These are phyloP conservation scores for Candida sakaeoensis DNA, from an alignment of 805 yeast genomes.

Conservation along the genomic window DNA sequence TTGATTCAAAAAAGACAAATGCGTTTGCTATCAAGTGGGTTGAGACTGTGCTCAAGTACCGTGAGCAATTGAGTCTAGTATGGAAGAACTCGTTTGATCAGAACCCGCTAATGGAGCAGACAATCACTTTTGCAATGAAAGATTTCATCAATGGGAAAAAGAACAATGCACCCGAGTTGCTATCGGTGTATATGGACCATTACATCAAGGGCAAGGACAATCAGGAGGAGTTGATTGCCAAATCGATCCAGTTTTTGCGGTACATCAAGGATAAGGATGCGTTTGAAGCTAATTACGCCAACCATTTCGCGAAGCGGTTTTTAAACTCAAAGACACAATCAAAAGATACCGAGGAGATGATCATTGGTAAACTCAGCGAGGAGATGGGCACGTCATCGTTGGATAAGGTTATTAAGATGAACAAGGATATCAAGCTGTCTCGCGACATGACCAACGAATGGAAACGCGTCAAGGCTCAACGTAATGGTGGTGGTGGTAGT, in stretches of 20 bases:
- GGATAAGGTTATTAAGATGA: constrained; percentile 80
- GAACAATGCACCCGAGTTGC: constrained; percentile 38
- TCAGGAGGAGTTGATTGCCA: constrained; percentile 41
- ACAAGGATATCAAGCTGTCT: constrained; percentile 64
- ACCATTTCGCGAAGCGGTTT: constrained; percentile 80
- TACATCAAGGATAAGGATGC: constrained; percentile 78
- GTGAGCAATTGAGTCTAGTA: constrained; percentile 48
- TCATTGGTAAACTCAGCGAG: constrained; percentile 64
- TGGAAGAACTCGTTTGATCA: constrained; percentile 46
- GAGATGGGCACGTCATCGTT: constrained; percentile 81
- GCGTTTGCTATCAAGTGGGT: constrained; percentile 69
- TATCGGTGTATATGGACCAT: constrained; percentile 39
- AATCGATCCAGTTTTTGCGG: constrained; percentile 59
- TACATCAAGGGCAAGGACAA: constrained; percentile 23
- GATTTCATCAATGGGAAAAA: constrained; percentile 53
- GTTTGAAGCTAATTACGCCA: constrained; percentile 80
- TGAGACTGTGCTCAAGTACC: constrained; percentile 49
- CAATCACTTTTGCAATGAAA: constrained; percentile 59
- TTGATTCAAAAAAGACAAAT: constrained; percentile 13
- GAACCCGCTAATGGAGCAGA: constrained; percentile 48
- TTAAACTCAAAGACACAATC: constrained; percentile 27
- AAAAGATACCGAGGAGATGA: constrained; percentile 57
- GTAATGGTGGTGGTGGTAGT: too few species aligned
- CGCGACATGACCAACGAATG: constrained; percentile 37
- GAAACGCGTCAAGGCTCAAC: too few species aligned